Base-by-base conservation (phyloP, 352 stramenopile species). In the Phytophthora macrochlamydospora region DNA sequence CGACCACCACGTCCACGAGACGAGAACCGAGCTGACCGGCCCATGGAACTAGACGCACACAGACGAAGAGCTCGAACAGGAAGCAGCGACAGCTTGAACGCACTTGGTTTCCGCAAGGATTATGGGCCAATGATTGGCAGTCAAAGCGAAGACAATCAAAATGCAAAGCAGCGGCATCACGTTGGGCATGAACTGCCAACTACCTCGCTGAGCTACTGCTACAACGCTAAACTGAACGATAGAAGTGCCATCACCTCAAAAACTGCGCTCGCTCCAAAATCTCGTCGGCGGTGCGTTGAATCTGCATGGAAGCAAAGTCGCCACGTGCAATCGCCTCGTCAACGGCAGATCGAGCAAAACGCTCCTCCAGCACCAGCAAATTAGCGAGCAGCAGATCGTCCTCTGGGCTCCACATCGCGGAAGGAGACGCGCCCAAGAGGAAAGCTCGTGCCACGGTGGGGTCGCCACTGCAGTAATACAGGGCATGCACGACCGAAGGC, bases 251-350 rank as follows among this genome's bases (percentile, higher is more conserved):
- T 72, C 38, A 98, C 90, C 79, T 56, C 67, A 91, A 73, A 62
- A 87, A 90, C 32, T 71, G 61, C 57, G 89, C 76, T 56, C 83
- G 81, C 49, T 70, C 65, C 57, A 82, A 45, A 58, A 91, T 86
- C 37, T 85, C 75, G 38, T 71, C 67, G 11, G 51, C 50, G 30
- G 66, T 69, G 18, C 78, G 79, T 24, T 51, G 44, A 13, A 74
- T 65, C 48, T 58, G 69, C 80, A 91, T 87, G 7, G 32, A 37
- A 0, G 62, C 56, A 30, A 90, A 88, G 11, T 66, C 68, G 1
- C 79, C 78, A 37, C 49, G 65, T 28, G 40, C 57, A 29, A 71
- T 31, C 30, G 81, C 79, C 1, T 56, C 66, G 5, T 64, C 65
- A 13, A 77, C 67, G 48, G 66, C 60, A 2, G 46, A 13, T 0